Evolutionary conservation across 352 stramenopile genomes (phyloP).

Genomic region (Thalassiosira exigua): DNA sequence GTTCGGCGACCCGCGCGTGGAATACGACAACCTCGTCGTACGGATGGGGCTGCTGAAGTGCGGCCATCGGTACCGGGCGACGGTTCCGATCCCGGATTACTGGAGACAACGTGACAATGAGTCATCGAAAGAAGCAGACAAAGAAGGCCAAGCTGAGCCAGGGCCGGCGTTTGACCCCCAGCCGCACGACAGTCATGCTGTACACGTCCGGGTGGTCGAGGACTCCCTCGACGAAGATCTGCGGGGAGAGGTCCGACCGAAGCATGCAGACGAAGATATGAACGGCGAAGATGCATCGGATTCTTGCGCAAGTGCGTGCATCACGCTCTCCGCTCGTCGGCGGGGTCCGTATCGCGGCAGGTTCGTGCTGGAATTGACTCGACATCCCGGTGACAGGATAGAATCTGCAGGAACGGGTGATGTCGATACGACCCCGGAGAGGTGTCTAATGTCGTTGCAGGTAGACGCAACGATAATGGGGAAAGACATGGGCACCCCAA

Average conservation of each 20-base stretch:
- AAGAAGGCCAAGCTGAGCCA: no score
- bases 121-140: no score
- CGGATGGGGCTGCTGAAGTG: slow-evolving; percentile 41
- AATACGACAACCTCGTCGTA: slow-evolving; percentile 32
- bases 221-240: slow-evolving; percentile 41
- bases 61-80: no score
- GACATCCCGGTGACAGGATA: no score
- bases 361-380: slow-evolving; percentile 35
- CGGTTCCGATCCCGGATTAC: no score
- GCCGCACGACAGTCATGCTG: neutral
- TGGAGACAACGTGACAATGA: no score
- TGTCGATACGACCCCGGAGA: no score
- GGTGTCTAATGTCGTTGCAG: no score
- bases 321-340: slow-evolving; percentile 28
- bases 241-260: slow-evolving; percentile 11
- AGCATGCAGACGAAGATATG: neutral
- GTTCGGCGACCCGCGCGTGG: neutral
- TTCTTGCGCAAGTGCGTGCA: neutral
- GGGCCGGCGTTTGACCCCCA: no score
- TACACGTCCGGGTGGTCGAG: slow-evolving; percentile 20
- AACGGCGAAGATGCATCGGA: neutral
- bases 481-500: no score
- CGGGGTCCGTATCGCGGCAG: slow-evolving; percentile 36
- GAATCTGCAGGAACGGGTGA: no score
- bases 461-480: no score